Conservation (phyloP, 495 filamentous ascomycete genomes). For the Penicillium angulare region DNA sequence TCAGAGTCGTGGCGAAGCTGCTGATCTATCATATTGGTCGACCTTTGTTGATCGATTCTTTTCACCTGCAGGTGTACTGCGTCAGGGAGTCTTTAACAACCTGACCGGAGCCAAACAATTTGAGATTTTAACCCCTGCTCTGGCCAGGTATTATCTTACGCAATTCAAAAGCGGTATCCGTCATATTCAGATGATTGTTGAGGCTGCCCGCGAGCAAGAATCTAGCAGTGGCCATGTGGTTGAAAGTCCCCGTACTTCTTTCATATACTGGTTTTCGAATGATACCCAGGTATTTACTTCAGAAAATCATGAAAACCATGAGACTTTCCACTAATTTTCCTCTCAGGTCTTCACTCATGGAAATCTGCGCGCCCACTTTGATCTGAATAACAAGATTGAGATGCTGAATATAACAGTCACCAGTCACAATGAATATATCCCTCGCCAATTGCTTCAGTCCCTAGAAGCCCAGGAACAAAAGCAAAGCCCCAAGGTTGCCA, state of each 20-base stretch:
- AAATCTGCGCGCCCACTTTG: conserved; percentile 62
- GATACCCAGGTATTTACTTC: conserved; percentile 59
- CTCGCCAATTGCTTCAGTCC: conserved; percentile 49
- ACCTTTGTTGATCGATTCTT: conserved; percentile 75
- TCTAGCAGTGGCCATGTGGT: conserved; percentile 60
- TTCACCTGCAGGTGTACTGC: conserved; percentile 65
- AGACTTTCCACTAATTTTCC: neutral
- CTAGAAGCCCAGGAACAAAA: conserved; percentile 59
- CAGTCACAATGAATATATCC: conserved; percentile 67
- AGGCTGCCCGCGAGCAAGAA: conserved; percentile 53
- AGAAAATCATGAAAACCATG: too few species aligned
- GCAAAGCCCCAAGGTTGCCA: conserved; percentile 67
- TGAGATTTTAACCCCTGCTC: conserved; percentile 69
- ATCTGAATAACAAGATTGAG: conserved; percentile 67
- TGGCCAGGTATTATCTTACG: conserved; percentile 78
- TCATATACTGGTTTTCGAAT: conserved; percentile 72
- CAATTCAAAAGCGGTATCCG: conserved; percentile 81
- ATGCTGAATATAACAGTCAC: conserved; percentile 65
- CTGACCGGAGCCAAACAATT: conserved; percentile 64
- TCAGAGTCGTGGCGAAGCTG: conserved; percentile 55
- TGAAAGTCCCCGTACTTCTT: conserved; percentile 58
- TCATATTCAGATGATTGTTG: conserved; percentile 73
- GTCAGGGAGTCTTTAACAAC: conserved; percentile 56
- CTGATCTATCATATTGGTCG: conserved; percentile 70
- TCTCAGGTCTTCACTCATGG: conserved; percentile 63